Evolutionary conservation across 257 asterid species (phyloP), one percentile per base, ranked within the genome.

Genomic region (Ilex asprella): DNA sequence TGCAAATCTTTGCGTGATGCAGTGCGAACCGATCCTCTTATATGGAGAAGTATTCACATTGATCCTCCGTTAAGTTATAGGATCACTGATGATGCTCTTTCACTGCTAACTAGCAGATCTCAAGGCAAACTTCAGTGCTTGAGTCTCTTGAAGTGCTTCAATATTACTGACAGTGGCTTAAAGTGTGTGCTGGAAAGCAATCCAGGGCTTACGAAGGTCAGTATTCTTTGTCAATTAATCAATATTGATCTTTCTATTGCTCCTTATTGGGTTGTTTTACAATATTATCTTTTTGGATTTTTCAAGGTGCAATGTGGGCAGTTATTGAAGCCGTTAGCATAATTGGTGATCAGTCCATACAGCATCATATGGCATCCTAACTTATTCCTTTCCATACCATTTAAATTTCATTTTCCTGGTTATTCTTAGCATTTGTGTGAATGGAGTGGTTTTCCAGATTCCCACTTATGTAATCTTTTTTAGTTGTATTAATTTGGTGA

Each of bases 41-140:
- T 87, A 39, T 91, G 98, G 98, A 80, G 79, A 61, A 76, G 76
- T 57, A 51, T 87, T 70, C 64, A 68, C 50, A 76, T 87, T 60
- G 81, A 74, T 47, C 55, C 30, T 72, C 80, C 84, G 3, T 67
- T 80, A 73, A 61, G 74, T 67, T 10, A 29, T 43, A 75, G 70
- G 64, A 70, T 91, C 56, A 81, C 76, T 1, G 76, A 91, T 72
- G 82, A 78, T 59, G 66, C 67, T 71, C 96, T 91, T 76, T 32
- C 82, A 56, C 65, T 61, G 65, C 74, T 91, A 69, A 79, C 88
- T 8, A 57, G 79, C 32, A 80, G 94, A 74, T 91, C 96, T 61
- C 84, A 73, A 65, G 95, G 98, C 56, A 69, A 55, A 58, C 95
- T 91, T 68, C 62, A 62, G 64, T 62, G 82, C 73, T 78, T 91